Evolutionary conservation across 495 filamentous ascomycete genomes (phyloP), one percentile per base, ranked within the genome.

Genomic region (Tuber magnatum): DNA sequence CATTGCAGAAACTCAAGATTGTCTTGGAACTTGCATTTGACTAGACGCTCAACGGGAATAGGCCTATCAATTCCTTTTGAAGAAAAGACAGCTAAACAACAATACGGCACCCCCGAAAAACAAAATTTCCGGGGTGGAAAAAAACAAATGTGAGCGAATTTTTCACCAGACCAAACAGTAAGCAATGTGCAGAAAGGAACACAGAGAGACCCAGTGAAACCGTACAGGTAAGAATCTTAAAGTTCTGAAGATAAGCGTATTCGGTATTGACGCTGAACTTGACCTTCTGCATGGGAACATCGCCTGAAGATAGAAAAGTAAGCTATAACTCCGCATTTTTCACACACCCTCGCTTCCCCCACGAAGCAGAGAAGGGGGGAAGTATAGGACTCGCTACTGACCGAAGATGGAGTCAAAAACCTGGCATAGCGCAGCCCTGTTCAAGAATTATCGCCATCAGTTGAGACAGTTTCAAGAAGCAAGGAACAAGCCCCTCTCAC

Each of bases 21-120:
- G 84, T 99, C 95, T 86, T 99, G 95, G 93, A 99, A 98, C 86
- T 96, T 97, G 88, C 95, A 99, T 85, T 97, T 98, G 78, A 93
- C 88, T 74, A 99, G 90, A 78, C 88, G 86, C 84, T 97, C 90
- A 80, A 97, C 91, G 78, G 93, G 94, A 76, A 98, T 89, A 39
- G 90, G 90, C 80, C 92, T 93, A 73, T 97, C 93, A 84, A 99
- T 89, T 48, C 87, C 84, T 85, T 98, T 94, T 79, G 90, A 90
- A 48, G 91, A 88, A 83, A 98, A 98, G 69, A 89, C 87, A 83
- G 91, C 94, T 97, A 73, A 65, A 35, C 56, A 65, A 18, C 56
- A 65, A 35, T 65, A 65, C 56, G 35, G 10, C 56, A 65, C 56
- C 56, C 56, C 56, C 70, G 75, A n/a, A 69, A 22, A 70, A 7